Base-by-base conservation (phyloP, 345 rosid species). In the Hibiscus trionum region DNA sequence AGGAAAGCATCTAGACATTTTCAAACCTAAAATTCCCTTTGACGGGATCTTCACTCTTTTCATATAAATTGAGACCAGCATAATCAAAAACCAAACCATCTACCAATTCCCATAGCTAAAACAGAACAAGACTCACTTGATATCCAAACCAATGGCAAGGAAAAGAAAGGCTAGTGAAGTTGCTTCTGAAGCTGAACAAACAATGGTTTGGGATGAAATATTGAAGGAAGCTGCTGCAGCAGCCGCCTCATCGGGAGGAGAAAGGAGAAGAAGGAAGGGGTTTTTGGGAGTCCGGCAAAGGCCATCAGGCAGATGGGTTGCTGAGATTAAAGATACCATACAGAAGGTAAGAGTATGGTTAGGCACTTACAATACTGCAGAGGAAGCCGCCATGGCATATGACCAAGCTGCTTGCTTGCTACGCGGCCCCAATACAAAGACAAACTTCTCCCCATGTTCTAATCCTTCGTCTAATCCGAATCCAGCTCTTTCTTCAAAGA, bases 221-320 rank as follows among this genome's bases (percentile, higher is more conserved):
- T 83, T 73, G 75, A 80, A 73, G 77, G 88, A 84, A 61, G 88
- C 82, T 0, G 75, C 83, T 5, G 81, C 76, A 14, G 82, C 80
- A 3, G 53, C 55, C 17, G 75, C 82, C 1, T 77, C 77, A 3
- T 62, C 75, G 0, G 88, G 79, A 56, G 85, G 86, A 26, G 75
- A 67, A 21, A 62, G 82, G 72, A 75, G 83, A 63, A 85, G 84
- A 12, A 69, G 86, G 31, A 84, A 87, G 72, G 61, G 86, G 62
- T 87, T 84, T 27, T 83, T 83, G 0, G 88, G 91, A 5, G 85
- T 85, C 65, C 24, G 86, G 70, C 84, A 84, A 68, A 80, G 89
- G 81, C 85, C 88, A 0, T 86, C 91, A 0, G 85, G 91, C 7
- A 80, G 86, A 70, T 85, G 87, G 91, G 86, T 87, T 1, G 90